These are phyloP conservation scores for Pythium pyrilobum DNA, from an alignment of 352 stramenopile species.

Conservation along the genomic window DNA sequence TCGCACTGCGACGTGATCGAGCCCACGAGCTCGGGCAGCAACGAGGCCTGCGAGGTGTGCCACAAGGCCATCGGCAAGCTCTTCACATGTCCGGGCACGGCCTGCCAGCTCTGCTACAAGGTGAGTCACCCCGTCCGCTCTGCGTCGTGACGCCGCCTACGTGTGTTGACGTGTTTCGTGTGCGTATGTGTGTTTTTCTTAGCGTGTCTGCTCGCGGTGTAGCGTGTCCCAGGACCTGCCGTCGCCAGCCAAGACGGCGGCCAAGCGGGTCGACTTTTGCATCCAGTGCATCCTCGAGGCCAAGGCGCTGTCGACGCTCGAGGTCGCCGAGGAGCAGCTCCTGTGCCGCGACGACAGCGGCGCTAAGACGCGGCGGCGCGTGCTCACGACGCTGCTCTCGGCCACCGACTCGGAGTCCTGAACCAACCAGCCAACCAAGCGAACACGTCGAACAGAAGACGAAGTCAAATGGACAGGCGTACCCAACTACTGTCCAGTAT, in stretches of 20 bases:
- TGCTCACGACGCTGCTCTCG: not conserved
- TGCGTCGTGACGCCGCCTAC: not conserved
- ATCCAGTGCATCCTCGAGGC: not conserved
- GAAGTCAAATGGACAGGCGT: too few species aligned
- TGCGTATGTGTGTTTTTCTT: not conserved
- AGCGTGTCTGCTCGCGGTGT: constrained; percentile 13
- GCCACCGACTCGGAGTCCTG: not conserved
- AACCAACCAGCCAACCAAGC: too few species aligned
- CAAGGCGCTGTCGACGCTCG: not conserved
- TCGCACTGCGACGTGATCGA: not conserved
- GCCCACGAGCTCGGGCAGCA: not conserved
- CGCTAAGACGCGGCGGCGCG: not conserved
- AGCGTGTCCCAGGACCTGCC: constrained; percentile 3
- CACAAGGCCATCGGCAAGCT: not conserved
- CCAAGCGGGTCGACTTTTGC: not conserved
- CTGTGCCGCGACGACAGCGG: not conserved
- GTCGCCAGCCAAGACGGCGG: not conserved
- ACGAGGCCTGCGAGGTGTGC: constrained; percentile 8
- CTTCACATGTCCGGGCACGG: not conserved
- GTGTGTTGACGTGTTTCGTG: not conserved
- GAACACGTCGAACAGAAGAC: too few species aligned
- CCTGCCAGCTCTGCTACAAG: constrained; percentile 17
- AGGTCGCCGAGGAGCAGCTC: not conserved
- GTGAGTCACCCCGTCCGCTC: not conserved
- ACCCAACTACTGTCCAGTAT: too few species aligned